Evolutionary conservation across 2,329 filamentous ascomycete species (phyloP).

Genomic region (Arthrobotrys sphaeroides): DNA sequence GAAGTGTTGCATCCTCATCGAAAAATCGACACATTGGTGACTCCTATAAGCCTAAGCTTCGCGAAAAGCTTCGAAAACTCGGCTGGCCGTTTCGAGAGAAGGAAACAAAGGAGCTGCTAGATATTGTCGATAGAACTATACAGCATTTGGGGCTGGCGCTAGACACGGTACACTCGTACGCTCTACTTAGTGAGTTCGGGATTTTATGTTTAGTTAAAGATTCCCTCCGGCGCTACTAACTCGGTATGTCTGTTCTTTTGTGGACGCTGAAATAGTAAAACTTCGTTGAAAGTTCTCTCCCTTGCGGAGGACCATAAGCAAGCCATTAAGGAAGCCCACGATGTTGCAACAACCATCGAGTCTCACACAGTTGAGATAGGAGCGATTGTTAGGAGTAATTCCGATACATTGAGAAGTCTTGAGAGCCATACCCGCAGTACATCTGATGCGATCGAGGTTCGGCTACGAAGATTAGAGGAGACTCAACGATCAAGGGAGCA

Average conservation of each 20-base stretch:
- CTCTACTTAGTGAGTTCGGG: constrained; percentile 49
- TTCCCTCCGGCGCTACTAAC: not conserved
- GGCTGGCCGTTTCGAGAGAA: constrained; percentile 48
- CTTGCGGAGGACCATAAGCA: constrained; percentile 32
- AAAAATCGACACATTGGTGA: constrained; percentile 2
- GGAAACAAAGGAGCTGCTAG: constrained; percentile 39
- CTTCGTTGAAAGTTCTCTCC: constrained; percentile 40
- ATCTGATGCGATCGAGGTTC: constrained; percentile 24
- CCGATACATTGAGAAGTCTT: constrained; percentile 10
- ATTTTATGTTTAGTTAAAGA: not conserved
- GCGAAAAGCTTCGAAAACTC: constrained; percentile 17
- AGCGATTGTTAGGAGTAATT: constrained; percentile 29
- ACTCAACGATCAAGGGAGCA: constrained; percentile 19
- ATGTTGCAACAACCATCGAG: constrained; percentile 19
- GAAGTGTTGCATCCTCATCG: not conserved
- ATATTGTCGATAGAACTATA: constrained; percentile 44
- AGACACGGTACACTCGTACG: constrained; percentile 53
- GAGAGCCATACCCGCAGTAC: not conserved
- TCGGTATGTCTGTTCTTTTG: not conserved
- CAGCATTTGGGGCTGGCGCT: constrained; percentile 44
- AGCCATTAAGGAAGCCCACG: constrained; percentile 17
- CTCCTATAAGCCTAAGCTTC: constrained; percentile 25
- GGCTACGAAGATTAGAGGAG: constrained; percentile 23
- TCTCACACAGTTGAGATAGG: constrained; percentile 34
- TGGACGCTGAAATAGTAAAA: constrained; percentile 39